Conservation (phyloP, 2,329 filamentous ascomycete genomes). For the Penicillium sp. region DNA sequence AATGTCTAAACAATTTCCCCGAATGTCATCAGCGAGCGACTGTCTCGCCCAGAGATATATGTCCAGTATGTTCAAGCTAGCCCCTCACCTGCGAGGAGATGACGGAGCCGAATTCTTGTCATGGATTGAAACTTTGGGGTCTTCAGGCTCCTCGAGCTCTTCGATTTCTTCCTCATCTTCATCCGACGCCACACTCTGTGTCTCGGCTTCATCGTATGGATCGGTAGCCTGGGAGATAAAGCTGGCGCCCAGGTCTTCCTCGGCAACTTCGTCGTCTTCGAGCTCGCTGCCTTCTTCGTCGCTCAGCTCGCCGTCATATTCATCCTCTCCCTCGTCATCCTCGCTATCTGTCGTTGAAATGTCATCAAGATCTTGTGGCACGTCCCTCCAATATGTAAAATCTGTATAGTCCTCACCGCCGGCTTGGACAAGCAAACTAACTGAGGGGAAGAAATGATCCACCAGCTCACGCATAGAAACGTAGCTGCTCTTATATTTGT, state of each 20-base stretch:
- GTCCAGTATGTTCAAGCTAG: constrained; percentile 3
- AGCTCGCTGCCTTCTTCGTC: constrained; percentile 59
- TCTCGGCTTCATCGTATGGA: constrained; percentile 54
- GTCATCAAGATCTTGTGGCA: constrained; percentile 80
- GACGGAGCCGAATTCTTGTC: constrained; percentile 12
- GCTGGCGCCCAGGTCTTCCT: constrained; percentile 51
- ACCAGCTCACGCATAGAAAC: constrained; percentile 97
- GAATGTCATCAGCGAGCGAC: not conserved
- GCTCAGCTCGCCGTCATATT: constrained; percentile 46
- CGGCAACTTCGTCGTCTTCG: constrained; percentile 54
- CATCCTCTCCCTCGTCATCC: constrained; percentile 50
- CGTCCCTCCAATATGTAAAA: constrained; percentile 94
- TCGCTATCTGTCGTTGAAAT: constrained; percentile 83
- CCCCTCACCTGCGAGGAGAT: not conserved
- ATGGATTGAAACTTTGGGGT: not conserved
- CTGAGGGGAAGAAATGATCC: constrained; percentile 96
- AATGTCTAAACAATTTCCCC: constrained; percentile 8
- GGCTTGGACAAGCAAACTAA: constrained; percentile 82
- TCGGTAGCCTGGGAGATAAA: constrained; percentile 37
- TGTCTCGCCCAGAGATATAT: constrained; percentile 13
- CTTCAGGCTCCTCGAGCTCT: not conserved
- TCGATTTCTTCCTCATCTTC: constrained; percentile 21
- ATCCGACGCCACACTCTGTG: constrained; percentile 36
- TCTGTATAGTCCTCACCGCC: constrained; percentile 96
- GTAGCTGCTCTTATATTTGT: constrained; percentile 95